A percentile compares a stretch with the other conserved stretches of the same genome.
phyloP scores from a whole-genome alignment of 2,329 filamentous ascomycete genomes.

The Ceratocystiopsis sp. region DNA sequence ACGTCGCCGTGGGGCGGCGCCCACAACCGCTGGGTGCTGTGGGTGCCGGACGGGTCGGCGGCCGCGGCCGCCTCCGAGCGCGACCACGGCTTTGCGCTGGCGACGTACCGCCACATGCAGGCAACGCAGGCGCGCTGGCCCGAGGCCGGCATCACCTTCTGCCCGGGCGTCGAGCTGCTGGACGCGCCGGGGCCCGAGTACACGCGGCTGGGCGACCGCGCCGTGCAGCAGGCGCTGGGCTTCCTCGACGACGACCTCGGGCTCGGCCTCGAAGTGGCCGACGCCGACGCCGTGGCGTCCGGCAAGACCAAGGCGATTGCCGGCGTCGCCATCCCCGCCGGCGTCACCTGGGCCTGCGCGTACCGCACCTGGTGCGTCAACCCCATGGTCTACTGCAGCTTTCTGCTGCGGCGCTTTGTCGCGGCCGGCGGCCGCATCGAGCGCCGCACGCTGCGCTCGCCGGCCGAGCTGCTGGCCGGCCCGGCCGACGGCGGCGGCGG shows the following conservation, averaged over 20 bases:
- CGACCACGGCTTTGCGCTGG: conserved; percentile 26
- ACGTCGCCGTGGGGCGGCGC: conserved; percentile 41
- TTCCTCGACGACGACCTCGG: conserved; percentile 17
- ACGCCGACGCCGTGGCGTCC: no score
- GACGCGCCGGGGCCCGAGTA: conserved; percentile 28
- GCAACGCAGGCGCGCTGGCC: conserved; percentile 14
- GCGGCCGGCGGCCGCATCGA: conserved; percentile 19
- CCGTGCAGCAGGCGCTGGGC: conserved; percentile 16
- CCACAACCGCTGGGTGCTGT: conserved; percentile 35
- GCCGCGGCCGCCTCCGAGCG: conserved; percentile 13
- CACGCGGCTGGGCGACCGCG: conserved; percentile 6
- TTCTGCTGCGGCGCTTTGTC: conserved; percentile 25
- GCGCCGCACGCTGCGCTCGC: conserved; percentile 19
- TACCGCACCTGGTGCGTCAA: conserved; percentile 39
- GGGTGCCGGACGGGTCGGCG: conserved; percentile 14
- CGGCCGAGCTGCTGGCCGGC: conserved; percentile 22
- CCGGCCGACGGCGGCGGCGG: conserved; percentile 5
- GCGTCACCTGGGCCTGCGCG: conserved; percentile 28
- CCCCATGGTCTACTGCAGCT: conserved; percentile 34
- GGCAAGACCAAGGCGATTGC: no score
- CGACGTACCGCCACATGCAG: conserved; percentile 26
- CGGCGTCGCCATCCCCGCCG: conserved; percentile 17
- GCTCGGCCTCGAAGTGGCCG: conserved; percentile 23
- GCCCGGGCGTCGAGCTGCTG: conserved; percentile 33
- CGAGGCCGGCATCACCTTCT: conserved; percentile 29